Base-by-base conservation (phyloP, 1,284 basidiomycete genomes). In the Boletus smithii region DNA sequence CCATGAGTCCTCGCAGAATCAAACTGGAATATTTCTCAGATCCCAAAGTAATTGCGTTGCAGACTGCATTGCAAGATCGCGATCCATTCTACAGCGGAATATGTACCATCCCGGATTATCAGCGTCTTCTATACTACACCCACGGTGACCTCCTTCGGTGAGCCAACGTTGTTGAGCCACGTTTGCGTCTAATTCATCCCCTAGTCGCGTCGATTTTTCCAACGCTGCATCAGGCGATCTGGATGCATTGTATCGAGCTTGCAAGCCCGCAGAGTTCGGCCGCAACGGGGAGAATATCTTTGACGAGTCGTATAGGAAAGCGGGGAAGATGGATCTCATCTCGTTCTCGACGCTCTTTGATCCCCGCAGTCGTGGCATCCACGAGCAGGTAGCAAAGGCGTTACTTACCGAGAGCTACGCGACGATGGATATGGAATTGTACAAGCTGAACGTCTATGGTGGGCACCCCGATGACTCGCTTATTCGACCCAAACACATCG, bases 391-490 rank as follows among this genome's bases (percentile, higher is more conserved):
- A 31, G 59, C 53, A 30, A 51, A 39, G 57, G 69, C 43, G 65
- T 65, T 9, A 65, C 71, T 29, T 54, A 63, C 9, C 3, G 31
- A 51, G 24, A 65, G 69, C 57, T 62, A 70, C 33, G 63, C 62
- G 0, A 65, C 65, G 6, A 65, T 75, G 29, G 68, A 73, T 2
- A 41, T 73, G 27, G 57, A 72, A n/a, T 56, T 74, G 34, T 72
- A 72, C 5, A 69, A 67, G 7, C 27, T 55, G 10, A 71, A 75
- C 29, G 56, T 68, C 36, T 73, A 73, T 13, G 73, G 73, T 14
- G 51, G 54, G 38, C 3, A 9, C 2, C 8, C 4, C 8, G 51
- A 40, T 45, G 0, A 57, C 61, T 22, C 58, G 62, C 34, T 27
- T 58, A 8, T 22, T 50, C 24, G 24, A 39, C 22, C 7, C 7